Base-by-base conservation (phyloP, 352 stramenopile genomes). In the Globisporangium spiculum region DNA sequence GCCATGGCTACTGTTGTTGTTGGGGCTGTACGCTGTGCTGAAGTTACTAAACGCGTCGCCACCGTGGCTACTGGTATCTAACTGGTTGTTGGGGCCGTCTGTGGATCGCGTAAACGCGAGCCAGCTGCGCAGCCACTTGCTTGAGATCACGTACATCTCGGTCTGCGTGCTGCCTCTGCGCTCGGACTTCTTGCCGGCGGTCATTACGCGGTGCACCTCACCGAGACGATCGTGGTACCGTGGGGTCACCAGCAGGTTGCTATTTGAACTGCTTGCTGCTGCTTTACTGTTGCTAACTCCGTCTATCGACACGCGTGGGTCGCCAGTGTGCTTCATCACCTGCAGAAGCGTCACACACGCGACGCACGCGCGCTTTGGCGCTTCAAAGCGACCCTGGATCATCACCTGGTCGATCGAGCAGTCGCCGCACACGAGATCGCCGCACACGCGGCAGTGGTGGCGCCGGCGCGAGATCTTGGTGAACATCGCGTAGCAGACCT, bases 401-500 rank as follows among this genome's bases (percentile, higher is more conserved):
- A 78, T 63, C 20, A 88, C 81, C 58, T 88, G 80, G 69, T 90
- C 84, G 48, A 74, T 73, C 32, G 86, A 92, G 61, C 88, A 95
- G 18, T 80, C 75, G 54, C 84, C 83, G 56, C 88, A 95, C 46
- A 95, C 79, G 54, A 95, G 69, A 60, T 91, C 80, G 56, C 87
- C 87, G 60, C 87, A 95, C 24, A 93, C 74, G 56, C 88, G 84
- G 67, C 88, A 95, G 63, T 95, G 88, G 71, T 93, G 86, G 9
- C 86, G 86, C 1, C 88, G 85, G 2, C 83, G 80, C 48, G 84
- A 84, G 38, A 92, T 76, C 65, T 84, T 91, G 24, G 83, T 89
- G 71, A 93, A 93, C 68, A 84, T 80, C 54, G 79, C 72, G 70
- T 82, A 87, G 64, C 85, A 93, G 52, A 91, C 72, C 70, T 88